A percentile compares a stretch with the other conserved stretches of the same genome.
These are phyloP conservation scores for Lignosus rhinocerotis DNA, from an alignment of 1,284 basidiomycete species.

Conservation along the genomic window DNA sequence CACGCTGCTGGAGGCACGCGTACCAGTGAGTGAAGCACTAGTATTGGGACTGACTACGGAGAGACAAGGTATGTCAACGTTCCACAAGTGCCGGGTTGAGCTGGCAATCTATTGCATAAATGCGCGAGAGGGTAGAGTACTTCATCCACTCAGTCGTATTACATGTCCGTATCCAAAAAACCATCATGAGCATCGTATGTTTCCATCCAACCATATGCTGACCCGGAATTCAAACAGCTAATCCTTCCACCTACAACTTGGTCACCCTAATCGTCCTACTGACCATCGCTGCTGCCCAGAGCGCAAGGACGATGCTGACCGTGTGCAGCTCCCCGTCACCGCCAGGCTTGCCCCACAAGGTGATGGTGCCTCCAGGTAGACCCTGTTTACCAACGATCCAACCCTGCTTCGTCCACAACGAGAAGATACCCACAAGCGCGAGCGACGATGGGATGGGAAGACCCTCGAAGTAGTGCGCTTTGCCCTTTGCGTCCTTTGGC, in stretches of 20 bases:
- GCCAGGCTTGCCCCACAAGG: constrained; percentile 69
- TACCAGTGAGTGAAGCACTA: not conserved
- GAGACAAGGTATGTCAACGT: not conserved
- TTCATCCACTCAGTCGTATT: constrained; percentile 18
- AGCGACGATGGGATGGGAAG: constrained; percentile 95
- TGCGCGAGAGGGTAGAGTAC: constrained; percentile 12
- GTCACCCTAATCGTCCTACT: constrained; percentile 90
- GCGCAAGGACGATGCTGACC: constrained; percentile 69
- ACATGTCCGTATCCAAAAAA: constrained; percentile 16
- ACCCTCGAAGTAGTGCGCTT: constrained; percentile 95
- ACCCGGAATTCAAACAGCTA: not conserved
- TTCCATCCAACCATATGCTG: too few relatives aligned
- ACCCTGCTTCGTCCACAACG: constrained; percentile 82
- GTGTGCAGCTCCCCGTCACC: constrained; percentile 82
- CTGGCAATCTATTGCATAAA: constrained; percentile 11
- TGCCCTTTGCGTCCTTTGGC: constrained; percentile 87
- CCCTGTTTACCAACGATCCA: constrained; percentile 79
- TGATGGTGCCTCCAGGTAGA: constrained; percentile 74
- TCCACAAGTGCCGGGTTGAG: not conserved
- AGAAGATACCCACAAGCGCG: constrained; percentile 77
- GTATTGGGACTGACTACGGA: not conserved
- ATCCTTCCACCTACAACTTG: constrained; percentile 49
- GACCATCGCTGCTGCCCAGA: constrained; percentile 93
- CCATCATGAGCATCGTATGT: not conserved
- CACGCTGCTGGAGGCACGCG: constrained; percentile 4